Evolutionary conservation across 2,329 filamentous ascomycete species (phyloP).

Genomic region (Paraphaeosphaeria sporulosa): DNA sequence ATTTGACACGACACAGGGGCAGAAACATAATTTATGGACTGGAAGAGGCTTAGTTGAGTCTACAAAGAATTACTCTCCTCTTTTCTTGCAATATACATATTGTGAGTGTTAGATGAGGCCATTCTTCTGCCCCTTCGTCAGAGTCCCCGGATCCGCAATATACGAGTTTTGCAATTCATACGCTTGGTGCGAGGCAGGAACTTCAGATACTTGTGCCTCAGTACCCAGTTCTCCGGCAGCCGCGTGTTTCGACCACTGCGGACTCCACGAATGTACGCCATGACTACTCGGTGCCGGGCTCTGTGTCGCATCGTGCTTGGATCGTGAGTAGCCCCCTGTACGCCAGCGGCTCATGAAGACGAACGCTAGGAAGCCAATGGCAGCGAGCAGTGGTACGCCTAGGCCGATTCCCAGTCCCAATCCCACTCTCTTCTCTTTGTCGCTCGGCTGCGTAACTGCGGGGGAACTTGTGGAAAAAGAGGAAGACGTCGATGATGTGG

Average conservation of each 20-base stretch:
- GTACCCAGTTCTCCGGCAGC: neutral
- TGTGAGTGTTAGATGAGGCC: too few species aligned
- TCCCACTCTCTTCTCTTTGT: neutral
- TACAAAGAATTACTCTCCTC: too few species aligned
- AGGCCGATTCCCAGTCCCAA: constrained; percentile 5
- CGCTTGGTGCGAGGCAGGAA: neutral
- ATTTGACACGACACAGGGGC: too few species aligned
- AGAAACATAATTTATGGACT: too few species aligned
- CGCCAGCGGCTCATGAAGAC: neutral
- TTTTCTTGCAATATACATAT: too few species aligned
- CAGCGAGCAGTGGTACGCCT: constrained; percentile 2
- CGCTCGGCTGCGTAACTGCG: neutral
- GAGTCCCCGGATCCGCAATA: neutral
- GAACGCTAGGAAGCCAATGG: neutral
- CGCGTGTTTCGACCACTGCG: neutral
- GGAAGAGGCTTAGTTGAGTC: too few species aligned
- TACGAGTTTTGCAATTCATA: neutral
- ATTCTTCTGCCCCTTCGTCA: too few species aligned
- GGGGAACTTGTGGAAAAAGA: neutral
- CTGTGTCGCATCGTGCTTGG: neutral
- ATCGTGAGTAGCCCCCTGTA: neutral
- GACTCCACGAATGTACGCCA: neutral
- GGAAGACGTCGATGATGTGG: neutral
- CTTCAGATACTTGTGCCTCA: neutral
- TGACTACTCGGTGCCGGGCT: neutral